Percentiles rank a stretch among this genome's conserved stretches.
phyloP scores from a whole-genome alignment of 2,329 filamentous ascomycete genomes.

The Fusarium multiceps region DNA sequence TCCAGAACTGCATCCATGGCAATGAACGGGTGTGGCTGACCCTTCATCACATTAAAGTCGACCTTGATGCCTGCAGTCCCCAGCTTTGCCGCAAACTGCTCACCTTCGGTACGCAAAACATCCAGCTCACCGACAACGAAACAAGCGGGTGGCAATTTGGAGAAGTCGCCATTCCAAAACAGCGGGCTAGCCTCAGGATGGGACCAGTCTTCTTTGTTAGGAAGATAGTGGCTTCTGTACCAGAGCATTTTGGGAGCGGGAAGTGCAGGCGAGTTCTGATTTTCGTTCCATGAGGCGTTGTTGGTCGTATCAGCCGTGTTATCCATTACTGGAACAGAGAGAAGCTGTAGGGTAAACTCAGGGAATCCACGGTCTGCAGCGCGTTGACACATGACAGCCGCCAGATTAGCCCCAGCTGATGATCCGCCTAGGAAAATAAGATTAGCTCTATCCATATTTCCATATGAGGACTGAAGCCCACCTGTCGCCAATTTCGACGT shows the following conservation, averaged over 20 bases:
- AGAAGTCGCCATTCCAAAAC: constrained; percentile 8
- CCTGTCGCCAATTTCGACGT: neutral
- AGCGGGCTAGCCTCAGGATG: neutral
- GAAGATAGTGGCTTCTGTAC: constrained; percentile 14
- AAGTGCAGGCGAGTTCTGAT: neutral
- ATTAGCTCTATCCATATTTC: neutral
- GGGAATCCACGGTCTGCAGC: constrained; percentile 1
- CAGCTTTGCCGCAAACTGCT: constrained; percentile 8
- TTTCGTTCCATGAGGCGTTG: constrained; percentile 13
- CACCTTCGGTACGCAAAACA: neutral
- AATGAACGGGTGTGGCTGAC: constrained; percentile 21
- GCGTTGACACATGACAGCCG: constrained; percentile 21
- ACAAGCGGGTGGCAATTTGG: constrained; percentile 10
- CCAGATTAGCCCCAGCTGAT: constrained; percentile 15
- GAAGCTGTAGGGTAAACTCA: constrained; percentile 9
- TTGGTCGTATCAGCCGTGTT: constrained; percentile 5
- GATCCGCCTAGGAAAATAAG: neutral
- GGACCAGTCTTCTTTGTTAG: neutral
- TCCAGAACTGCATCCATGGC: constrained; percentile 21
- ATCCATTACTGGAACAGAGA: constrained; percentile 17
- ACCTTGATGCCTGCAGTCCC: neutral
- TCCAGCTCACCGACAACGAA: constrained; percentile 19
- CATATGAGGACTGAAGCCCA: neutral
- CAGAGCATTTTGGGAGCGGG: constrained; percentile 17
- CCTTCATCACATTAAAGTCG: constrained; percentile 11